Base-by-base conservation (phyloP, 495 filamentous ascomycete genomes). In the Aspergillus avenaceus region DNA sequence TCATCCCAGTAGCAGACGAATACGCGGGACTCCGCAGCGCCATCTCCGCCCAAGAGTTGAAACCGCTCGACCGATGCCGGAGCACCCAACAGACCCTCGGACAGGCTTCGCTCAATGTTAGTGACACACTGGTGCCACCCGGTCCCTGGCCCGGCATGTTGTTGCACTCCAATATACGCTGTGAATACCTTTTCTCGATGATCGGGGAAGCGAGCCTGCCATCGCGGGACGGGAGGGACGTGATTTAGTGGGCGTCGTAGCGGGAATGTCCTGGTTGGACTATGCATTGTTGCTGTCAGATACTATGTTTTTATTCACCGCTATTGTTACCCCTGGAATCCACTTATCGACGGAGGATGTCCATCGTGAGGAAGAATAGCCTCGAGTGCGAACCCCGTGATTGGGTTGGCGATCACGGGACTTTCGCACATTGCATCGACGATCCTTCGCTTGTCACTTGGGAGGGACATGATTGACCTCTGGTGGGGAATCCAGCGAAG, bases 1-100 rank as follows among this genome's bases (percentile, higher is more conserved):
- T 48, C 23, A 22, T 25, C 16, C 53, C 52, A 62, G 59, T 62
- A 62, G 42, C 52, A 59, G 5, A 52, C 55, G 18, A 53, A 44
- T 7, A 47, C 12, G 29, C 0, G 24, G 5, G 52, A 37, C 2
- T 47, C 23, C 11, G 41, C 28, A 8, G 8, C 14, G 34, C 58
- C 58, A 22, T 56, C 46, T 3, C 45, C 54, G 22, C 49, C 54
- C 13, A 61, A 29, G 23, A 58, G 19, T 14, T 36, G 36, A 34
- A 61, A 61, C 2, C 11, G 16, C 29, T 61, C 59, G 7, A 42
- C 41, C 14, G 50, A 46, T n/a, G 28, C 24, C 5, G 32, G 32
- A 3, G 32, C 32, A 16, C 18, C 18, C 3, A 5, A 2, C 2
- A 5, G 2, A 8, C 12, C 18, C 8, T 36, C 32, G n/a, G 32